Percentiles rank a stretch among this genome's conserved stretches.
phyloP scores from a whole-genome alignment of 495 filamentous ascomycete species.

The Margaritispora aquatica region DNA sequence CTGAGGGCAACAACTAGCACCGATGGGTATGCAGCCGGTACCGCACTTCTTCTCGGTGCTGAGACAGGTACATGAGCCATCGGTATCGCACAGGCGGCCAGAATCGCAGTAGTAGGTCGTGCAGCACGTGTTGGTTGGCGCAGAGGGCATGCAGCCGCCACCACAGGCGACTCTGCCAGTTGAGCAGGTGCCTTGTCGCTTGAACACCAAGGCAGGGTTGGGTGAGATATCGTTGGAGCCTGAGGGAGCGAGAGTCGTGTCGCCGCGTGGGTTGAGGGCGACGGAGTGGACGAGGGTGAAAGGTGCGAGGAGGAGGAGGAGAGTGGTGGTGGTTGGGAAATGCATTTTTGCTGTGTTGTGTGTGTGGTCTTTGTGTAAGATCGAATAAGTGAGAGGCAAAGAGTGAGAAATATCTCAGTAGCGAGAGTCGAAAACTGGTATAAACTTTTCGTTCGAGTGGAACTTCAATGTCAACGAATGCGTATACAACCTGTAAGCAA shows the following conservation, averaged over 20 bases:
- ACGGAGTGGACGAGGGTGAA: background rate
- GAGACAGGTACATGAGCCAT: background rate
- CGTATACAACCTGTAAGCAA: background rate
- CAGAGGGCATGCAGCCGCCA: background rate
- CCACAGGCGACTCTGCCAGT: background rate
- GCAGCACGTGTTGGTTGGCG: background rate
- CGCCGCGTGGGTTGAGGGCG: background rate
- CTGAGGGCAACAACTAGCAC: background rate
- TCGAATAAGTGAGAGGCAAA: background rate
- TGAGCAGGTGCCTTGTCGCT: background rate
- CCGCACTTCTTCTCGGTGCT: background rate
- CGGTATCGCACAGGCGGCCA: background rate
- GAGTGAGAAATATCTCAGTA: background rate
- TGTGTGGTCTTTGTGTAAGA: background rate
- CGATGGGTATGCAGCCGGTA: background rate
- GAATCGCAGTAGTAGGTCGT: background rate
- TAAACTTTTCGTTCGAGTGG: background rate
- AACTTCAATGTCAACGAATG: background rate
- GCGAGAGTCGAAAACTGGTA: background rate
- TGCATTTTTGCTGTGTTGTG: background rate
- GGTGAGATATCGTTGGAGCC: background rate
- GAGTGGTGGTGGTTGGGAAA: background rate
- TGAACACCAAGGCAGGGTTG: background rate
- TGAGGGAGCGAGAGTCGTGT: background rate
- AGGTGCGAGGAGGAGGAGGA: background rate